These are phyloP conservation scores for Mallotus nudiflorus DNA, from an alignment of 345 rosid species.

Conservation along the genomic window DNA sequence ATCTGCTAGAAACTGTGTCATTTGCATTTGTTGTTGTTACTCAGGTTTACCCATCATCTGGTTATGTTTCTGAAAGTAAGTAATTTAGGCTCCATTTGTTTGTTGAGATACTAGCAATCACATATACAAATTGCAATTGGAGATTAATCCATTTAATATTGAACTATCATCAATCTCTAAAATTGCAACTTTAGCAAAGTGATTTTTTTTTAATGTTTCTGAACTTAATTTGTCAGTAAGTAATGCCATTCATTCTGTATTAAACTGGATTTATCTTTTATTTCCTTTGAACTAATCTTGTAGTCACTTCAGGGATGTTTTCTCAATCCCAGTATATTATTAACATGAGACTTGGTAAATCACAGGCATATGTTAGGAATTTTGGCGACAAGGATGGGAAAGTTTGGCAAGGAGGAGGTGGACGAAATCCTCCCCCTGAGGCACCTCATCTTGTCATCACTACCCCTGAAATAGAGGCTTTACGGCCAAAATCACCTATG, in stretches of 20 bases:
- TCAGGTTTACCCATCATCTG: neutral
- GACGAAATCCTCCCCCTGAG: slow-evolving; percentile 91
- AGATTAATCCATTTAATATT: no score
- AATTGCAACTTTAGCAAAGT: neutral
- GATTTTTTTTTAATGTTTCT: neutral
- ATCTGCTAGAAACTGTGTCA: slow-evolving; percentile 7
- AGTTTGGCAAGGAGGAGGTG: slow-evolving; percentile 99
- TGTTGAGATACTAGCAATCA: neutral
- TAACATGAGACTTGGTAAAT: slow-evolving; percentile 15
- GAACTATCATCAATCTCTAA: no score
- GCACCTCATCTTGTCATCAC: slow-evolving; percentile 85
- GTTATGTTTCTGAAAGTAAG: no score
- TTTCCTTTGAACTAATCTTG: no score
- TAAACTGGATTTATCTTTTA: neutral
- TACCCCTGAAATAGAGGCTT: slow-evolving; percentile 78
- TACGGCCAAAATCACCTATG: slow-evolving; percentile 97
- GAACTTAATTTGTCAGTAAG: neutral
- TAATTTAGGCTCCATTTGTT: neutral
- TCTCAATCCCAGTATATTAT: neutral
- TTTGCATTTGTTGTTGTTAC: neutral
- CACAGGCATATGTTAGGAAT: slow-evolving; percentile 66
- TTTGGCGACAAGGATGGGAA: slow-evolving; percentile 92
- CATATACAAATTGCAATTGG: neutral
- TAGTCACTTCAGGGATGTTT: neutral
- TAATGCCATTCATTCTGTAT: no score